phyloP scores from a whole-genome alignment of 495 filamentous ascomycete genomes.

The Corynascus novoguineensis region DNA sequence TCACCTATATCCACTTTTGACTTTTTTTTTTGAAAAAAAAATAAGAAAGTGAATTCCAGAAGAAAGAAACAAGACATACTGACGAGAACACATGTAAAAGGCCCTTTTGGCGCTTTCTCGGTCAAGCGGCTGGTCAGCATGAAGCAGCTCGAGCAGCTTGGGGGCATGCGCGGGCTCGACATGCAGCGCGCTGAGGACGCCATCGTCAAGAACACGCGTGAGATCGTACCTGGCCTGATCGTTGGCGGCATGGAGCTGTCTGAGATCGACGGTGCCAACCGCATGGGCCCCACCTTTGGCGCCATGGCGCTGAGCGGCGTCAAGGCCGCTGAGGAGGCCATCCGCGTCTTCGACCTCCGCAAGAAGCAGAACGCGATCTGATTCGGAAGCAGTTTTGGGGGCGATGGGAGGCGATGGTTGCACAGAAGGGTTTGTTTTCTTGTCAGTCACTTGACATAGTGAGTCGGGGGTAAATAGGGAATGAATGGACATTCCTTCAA shows the following conservation, averaged over 20 bases:
- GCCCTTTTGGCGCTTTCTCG: constrained; percentile 83
- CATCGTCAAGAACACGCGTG: constrained; percentile 82
- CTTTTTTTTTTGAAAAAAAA: no score
- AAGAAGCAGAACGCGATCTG: constrained; percentile 50
- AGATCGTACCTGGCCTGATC: constrained; percentile 79
- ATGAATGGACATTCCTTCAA: no score
- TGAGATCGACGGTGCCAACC: constrained; percentile 83
- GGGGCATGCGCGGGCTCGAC: constrained; percentile 85
- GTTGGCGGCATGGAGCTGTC: constrained; percentile 92
- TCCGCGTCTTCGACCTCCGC: constrained; percentile 69
- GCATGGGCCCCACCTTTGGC: constrained; percentile 71
- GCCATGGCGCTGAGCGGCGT: constrained; percentile 81
- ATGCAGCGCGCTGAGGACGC: constrained; percentile 87
- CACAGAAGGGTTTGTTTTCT: not conserved
- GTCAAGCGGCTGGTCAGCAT: constrained; percentile 82
- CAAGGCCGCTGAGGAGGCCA: constrained; percentile 80
- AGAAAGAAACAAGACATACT: no score
- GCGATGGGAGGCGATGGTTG: not conserved
- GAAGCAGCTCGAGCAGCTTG: constrained; percentile 72
- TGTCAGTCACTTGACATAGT: no score
- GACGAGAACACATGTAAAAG: not conserved
- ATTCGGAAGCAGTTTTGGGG: not conserved
- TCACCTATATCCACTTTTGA: no score
- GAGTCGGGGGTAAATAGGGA: no score
- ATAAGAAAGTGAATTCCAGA: no score